A percentile compares a stretch with the other conserved stretches of the same genome.
These are phyloP conservation scores for Monilinia fructigena DNA, from an alignment of 2,329 filamentous ascomycete species.

Conservation along the genomic window DNA sequence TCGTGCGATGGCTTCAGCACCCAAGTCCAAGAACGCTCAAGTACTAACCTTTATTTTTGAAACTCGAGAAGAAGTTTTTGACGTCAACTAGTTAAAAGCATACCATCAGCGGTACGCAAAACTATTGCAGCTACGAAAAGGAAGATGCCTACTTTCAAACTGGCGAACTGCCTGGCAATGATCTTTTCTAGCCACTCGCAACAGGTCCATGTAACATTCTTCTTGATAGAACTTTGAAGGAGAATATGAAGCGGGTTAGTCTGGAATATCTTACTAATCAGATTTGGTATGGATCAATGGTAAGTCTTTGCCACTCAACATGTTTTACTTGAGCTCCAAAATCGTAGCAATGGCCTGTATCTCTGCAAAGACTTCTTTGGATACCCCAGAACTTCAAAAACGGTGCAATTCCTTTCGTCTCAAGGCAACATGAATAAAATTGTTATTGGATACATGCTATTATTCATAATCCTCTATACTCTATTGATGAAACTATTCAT, in stretches of 20 bases:
- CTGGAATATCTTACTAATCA: no score
- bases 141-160: constrained; percentile 26
- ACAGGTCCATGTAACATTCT: constrained; percentile 21
- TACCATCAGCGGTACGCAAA: constrained; percentile 13
- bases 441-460: not conserved
- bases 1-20: not conserved
- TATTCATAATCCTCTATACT: not conserved
- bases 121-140: constrained; percentile 25
- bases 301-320: not conserved
- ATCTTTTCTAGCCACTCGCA: constrained; percentile 27
- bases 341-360: not conserved
- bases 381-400: not conserved
- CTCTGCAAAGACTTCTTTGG: not conserved
- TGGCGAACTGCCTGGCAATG: constrained; percentile 22
- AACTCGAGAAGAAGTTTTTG: not conserved
- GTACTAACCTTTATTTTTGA: not conserved
- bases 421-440: not conserved
- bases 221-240: not conserved
- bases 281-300: not conserved
- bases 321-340: not conserved
- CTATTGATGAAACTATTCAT: not conserved
- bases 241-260: not conserved
- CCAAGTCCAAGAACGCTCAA: not conserved
- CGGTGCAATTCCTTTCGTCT: not conserved
- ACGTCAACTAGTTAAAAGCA: constrained; percentile 18